phyloP scores from a whole-genome alignment of 2,329 filamentous ascomycete species.

The Fusarium temperatum region DNA sequence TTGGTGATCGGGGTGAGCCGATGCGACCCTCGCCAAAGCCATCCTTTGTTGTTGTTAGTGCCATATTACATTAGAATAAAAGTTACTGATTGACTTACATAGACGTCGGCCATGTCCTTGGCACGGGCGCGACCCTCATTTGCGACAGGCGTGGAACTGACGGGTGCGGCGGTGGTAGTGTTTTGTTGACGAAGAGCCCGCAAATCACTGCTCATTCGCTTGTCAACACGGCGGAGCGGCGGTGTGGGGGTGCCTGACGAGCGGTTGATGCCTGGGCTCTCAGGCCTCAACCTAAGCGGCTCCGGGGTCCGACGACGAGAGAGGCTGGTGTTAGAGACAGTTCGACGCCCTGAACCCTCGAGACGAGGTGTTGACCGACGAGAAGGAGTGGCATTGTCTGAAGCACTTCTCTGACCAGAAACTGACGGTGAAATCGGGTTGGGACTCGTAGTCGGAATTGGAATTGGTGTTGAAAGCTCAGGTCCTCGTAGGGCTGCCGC shows the following conservation, averaged over 20 bases:
- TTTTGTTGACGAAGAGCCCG: constrained; percentile 51
- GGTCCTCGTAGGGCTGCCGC: constrained; percentile 25
- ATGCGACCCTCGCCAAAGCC: constrained; percentile 89
- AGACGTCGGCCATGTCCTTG: constrained; percentile 91
- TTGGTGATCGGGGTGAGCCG: constrained; percentile 89
- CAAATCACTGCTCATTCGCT: constrained; percentile 79
- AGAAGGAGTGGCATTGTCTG: constrained; percentile 45
- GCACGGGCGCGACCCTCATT: constrained; percentile 87
- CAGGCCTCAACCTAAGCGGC: constrained; percentile 65
- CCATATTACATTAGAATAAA: constrained; percentile 4
- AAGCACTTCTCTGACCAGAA: constrained; percentile 47
- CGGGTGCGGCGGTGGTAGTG: constrained; percentile 43
- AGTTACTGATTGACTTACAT: constrained; percentile 70
- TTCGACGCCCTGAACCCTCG: constrained; percentile 49
- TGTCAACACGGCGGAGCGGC: constrained; percentile 75
- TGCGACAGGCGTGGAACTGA: constrained; percentile 71
- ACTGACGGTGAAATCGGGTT: constrained; percentile 4
- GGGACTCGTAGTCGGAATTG: constrained; percentile 19
- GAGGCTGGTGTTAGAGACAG: constrained; percentile 64
- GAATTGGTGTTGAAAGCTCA: constrained; percentile 22
- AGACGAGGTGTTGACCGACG: constrained; percentile 37
- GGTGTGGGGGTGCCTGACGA: constrained; percentile 63
- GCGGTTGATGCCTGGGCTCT: constrained; percentile 65
- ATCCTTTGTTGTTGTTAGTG: constrained; percentile 68
- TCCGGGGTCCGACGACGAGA: constrained; percentile 63